phyloP scores from a whole-genome alignment of 305 asterid species.

The Fraxinus greggii region DNA sequence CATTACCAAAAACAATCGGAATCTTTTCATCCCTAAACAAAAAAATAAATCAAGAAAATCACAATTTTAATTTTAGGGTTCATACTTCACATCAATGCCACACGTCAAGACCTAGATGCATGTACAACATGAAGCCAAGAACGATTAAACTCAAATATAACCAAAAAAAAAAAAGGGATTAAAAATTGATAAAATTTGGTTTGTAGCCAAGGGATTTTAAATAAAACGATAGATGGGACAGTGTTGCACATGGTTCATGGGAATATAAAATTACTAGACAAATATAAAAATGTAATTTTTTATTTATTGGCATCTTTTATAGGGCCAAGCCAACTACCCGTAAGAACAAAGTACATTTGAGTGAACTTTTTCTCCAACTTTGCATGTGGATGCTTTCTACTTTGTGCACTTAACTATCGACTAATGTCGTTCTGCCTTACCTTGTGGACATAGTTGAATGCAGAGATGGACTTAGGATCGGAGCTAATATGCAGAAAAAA shows the following conservation, averaged over 20 bases:
- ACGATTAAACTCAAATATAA: not conserved
- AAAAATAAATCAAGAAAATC: not conserved
- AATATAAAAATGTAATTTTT: conserved; percentile 9
- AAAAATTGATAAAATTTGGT: conserved; percentile 35
- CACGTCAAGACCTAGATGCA: conserved; percentile 21
- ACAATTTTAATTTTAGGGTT: not conserved
- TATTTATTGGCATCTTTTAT: conserved; percentile 31
- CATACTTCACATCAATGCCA: conserved; percentile 17
- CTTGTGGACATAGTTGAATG: not conserved
- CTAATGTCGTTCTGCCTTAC: conserved; percentile 10
- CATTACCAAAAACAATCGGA: not conserved
- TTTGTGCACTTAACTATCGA: conserved; percentile 34
- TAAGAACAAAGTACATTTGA: conserved; percentile 25
- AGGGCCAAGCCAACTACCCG: conserved; percentile 37
- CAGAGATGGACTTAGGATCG: not conserved
- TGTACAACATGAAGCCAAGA: conserved; percentile 21
- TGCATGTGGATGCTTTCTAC: conserved; percentile 47
- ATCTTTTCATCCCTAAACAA: not conserved
- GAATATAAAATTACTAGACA: conserved; percentile 22
- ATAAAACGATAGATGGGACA: conserved; percentile 44
- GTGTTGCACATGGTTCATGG: conserved; percentile 67
- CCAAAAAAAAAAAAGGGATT: conserved; percentile 16
- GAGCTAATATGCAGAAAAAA: no score
- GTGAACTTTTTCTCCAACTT: conserved; percentile 17
- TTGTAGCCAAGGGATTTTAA: conserved; percentile 29